phyloP scores from a whole-genome alignment of 495 filamentous ascomycete species.

The Neurospora sp. region DNA sequence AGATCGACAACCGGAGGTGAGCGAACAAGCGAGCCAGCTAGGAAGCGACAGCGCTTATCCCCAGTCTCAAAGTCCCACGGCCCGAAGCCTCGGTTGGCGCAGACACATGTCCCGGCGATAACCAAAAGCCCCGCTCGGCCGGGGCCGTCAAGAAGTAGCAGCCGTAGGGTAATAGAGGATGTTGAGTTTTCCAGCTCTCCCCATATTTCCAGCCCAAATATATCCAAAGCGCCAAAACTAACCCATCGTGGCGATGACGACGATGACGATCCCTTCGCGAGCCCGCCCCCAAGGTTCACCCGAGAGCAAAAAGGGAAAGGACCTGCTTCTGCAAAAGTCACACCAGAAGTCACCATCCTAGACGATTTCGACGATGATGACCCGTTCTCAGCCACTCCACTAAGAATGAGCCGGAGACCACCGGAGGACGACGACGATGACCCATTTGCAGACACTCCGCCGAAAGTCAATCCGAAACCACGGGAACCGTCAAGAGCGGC shows the following conservation, averaged over 20 bases:
- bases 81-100: not conserved
- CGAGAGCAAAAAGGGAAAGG: not conserved
- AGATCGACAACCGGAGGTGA: not conserved
- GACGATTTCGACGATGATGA: slow-evolving; percentile 1
- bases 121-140: not conserved
- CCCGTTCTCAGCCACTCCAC: slow-evolving; percentile 13
- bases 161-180: not conserved
- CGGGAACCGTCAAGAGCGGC: not conserved
- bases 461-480: not conserved
- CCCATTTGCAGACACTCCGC: slow-evolving; percentile 13
- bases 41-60: not conserved
- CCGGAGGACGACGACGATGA: slow-evolving; percentile 9
- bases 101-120: not conserved
- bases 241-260: not conserved
- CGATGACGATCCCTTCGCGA: not conserved
- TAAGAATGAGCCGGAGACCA: not conserved
- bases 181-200: slow-evolving; percentile 13
- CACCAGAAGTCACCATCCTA: not conserved
- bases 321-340: not conserved
- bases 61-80: not conserved
- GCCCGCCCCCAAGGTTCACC: not conserved
- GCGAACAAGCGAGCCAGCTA: not conserved
- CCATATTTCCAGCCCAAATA: slow-evolving; percentile 8
- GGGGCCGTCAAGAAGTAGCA: slow-evolving; percentile 7
- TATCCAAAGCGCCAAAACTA: not conserved